Percentiles rank a stretch among this genome's conserved stretches.
These are phyloP conservation scores for Diaporthe sp. DNA, from an alignment of 2,329 filamentous ascomycete species.

Conservation along the genomic window DNA sequence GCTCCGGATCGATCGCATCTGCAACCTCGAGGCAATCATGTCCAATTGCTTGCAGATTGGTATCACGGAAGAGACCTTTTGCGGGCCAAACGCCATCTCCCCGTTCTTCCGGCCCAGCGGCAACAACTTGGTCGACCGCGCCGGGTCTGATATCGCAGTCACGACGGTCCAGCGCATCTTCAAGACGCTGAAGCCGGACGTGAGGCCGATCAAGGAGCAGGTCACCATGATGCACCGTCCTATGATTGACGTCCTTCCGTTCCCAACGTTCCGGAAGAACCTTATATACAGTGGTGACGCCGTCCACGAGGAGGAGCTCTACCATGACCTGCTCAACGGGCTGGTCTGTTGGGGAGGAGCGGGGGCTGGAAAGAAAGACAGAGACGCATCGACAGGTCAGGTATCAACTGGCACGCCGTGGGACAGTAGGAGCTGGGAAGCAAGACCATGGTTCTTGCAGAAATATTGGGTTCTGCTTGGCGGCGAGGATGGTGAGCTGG, in stretches of 20 bases:
- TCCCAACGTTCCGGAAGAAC: slow-evolving; percentile 46
- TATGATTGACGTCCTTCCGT: slow-evolving; percentile 47
- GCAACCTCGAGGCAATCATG: slow-evolving; percentile 46
- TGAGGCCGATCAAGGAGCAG: slow-evolving; percentile 46
- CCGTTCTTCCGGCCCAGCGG: slow-evolving; percentile 46
- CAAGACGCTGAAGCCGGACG: slow-evolving; percentile 45
- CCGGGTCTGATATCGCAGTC: slow-evolving; percentile 37
- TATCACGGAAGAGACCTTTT: slow-evolving; percentile 46
- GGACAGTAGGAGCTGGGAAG: slow-evolving; percentile 44
- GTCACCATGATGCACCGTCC: slow-evolving; percentile 45
- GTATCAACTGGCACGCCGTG: slow-evolving; percentile 46
- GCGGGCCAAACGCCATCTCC: slow-evolving; percentile 46
- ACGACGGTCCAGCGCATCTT: slow-evolving; percentile 45
- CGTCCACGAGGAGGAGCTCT: slow-evolving; percentile 46
- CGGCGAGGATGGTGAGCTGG: slow-evolving; percentile 42
- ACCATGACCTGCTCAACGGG: slow-evolving; percentile 45
- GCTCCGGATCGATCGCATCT: slow-evolving; percentile 48
- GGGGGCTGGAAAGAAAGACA: slow-evolving; percentile 39
- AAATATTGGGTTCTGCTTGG: slow-evolving; percentile 42
- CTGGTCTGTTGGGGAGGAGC: slow-evolving; percentile 47
- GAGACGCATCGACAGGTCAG: slow-evolving; percentile 37
- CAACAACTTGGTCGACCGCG: slow-evolving; percentile 1
- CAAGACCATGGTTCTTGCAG: slow-evolving; percentile 40
- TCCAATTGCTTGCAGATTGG: slow-evolving; percentile 45
- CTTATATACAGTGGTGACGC: slow-evolving; percentile 39